Percentiles rank a stretch among this genome's conserved stretches.
phyloP scores from a whole-genome alignment of 2,329 filamentous ascomycete genomes.

The Apiospora phragmitis region DNA sequence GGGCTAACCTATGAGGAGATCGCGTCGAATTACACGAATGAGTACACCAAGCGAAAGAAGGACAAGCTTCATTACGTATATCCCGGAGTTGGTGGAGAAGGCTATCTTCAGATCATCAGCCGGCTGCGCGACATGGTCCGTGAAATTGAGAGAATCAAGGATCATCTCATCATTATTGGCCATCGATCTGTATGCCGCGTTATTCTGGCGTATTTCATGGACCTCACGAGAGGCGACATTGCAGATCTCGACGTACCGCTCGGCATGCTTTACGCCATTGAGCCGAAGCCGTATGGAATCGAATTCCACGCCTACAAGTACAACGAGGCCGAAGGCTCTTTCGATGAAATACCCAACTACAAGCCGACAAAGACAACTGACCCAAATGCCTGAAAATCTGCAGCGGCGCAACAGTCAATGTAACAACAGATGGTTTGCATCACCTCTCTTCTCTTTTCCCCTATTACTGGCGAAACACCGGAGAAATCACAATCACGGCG shows the following conservation, averaged over 20 bases:
- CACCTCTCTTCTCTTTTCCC: neutral
- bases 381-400: conserved; percentile 30
- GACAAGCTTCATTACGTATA: conserved; percentile 98
- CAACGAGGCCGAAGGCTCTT: conserved; percentile 75
- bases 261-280: conserved; percentile 90
- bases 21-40: conserved; percentile 71
- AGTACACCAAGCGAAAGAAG: conserved; percentile 75
- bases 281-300: conserved; percentile 96
- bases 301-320: conserved; percentile 96
- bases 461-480: neutral
- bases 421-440: neutral
- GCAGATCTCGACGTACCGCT: conserved; percentile 92
- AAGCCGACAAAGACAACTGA: conserved; percentile 64
- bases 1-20: conserved; percentile 95
- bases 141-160: conserved; percentile 94
- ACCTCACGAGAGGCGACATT: conserved; percentile 85
- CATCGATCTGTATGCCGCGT: conserved; percentile 92
- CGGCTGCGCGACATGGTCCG: conserved; percentile 93
- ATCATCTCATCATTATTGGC: conserved; percentile 89
- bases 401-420: neutral
- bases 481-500: neutral
- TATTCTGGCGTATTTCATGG: conserved; percentile 94
- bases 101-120: conserved; percentile 96
- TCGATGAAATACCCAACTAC: conserved; percentile 84
- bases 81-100: conserved; percentile 91